Evolutionary conservation across 768 basidiomycete species (phyloP).

Genomic region (Mycena crocata): DNA sequence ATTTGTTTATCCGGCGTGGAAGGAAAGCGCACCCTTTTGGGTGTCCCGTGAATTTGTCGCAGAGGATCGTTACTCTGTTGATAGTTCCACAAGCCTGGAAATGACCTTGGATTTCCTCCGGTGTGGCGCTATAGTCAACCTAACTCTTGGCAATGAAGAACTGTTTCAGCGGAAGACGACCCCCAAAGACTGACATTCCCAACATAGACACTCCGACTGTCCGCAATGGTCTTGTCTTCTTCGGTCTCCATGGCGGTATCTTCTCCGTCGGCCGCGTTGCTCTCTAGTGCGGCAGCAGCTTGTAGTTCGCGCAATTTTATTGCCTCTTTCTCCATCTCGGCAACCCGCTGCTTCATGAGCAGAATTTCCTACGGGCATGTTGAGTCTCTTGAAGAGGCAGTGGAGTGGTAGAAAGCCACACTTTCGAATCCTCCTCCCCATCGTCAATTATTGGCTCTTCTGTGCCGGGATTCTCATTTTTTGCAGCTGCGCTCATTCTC

Average conservation of each 20-base stretch:
- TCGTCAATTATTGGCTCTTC: conserved; percentile 61
- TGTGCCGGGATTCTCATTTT: conserved; percentile 9
- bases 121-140: conserved; percentile 98
- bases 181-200: conserved; percentile 82
- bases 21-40: conserved; percentile 84
- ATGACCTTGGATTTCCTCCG: conserved; percentile 97
- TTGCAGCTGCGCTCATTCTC: conserved; percentile 26
- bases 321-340: conserved; percentile 94
- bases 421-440: conserved; percentile 75
- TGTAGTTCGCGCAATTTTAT: conserved; percentile 89
- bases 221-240: conserved; percentile 86
- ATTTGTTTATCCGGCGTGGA: conserved; percentile 18
- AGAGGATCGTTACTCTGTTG: conserved; percentile 98
- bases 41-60: conserved; percentile 99
- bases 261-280: conserved; percentile 58
- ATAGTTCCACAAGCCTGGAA: conserved; percentile 98
- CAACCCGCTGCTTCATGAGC: conserved; percentile 92
- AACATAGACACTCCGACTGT: conserved; percentile 91
- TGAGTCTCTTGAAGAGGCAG: conserved; percentile 23
- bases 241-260: conserved; percentile 77
- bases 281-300: conserved; percentile 75
- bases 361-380: conserved; percentile 73
- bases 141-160: conserved; percentile 47
- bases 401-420: conserved; percentile 36
- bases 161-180: conserved; percentile 20